phyloP scores from a whole-genome alignment of 2,329 filamentous ascomycete species.

The Tolypocladium nubicola region DNA sequence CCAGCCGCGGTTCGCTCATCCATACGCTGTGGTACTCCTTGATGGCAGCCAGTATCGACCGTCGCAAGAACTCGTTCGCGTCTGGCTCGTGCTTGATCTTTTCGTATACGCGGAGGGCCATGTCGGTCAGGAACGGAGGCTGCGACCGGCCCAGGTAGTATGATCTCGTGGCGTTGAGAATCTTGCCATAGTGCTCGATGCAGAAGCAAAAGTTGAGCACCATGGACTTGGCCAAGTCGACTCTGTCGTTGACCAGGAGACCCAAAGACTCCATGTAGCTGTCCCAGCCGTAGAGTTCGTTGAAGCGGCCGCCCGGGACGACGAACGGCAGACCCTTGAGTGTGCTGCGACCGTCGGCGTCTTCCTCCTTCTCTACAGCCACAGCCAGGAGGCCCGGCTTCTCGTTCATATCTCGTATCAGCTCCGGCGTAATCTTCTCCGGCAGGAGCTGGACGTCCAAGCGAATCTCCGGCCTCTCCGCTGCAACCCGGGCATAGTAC shows the following conservation, averaged over 20 bases:
- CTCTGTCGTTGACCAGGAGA: slow-evolving; percentile 72
- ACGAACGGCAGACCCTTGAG: slow-evolving; percentile 82
- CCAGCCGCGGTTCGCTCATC: slow-evolving; percentile 68
- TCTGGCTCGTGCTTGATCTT: slow-evolving; percentile 80
- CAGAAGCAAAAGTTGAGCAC: slow-evolving; percentile 96
- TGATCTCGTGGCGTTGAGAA: slow-evolving; percentile 89
- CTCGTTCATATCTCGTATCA: slow-evolving; percentile 72
- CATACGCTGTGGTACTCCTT: slow-evolving; percentile 93
- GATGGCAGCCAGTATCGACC: slow-evolving; percentile 79
- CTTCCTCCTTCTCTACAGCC: slow-evolving; percentile 67
- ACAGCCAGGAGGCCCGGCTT: slow-evolving; percentile 85
- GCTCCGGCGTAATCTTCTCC: slow-evolving; percentile 66
- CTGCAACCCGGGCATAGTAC: slow-evolving; percentile 77
- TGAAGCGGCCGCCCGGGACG: slow-evolving; percentile 95
- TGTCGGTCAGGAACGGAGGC: slow-evolving; percentile 93
- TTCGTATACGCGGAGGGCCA: slow-evolving; percentile 89
- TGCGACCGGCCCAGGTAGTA: slow-evolving; percentile 95
- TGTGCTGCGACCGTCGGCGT: slow-evolving; percentile 52
- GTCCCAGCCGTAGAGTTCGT: slow-evolving; percentile 97
- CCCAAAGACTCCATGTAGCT: slow-evolving; percentile 97
- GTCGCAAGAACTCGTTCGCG: slow-evolving; percentile 69
- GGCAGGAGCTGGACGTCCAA: slow-evolving; percentile 77
- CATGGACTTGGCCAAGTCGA: slow-evolving; percentile 87
- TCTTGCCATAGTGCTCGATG: slow-evolving; percentile 97
- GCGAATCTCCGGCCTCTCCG: slow-evolving; percentile 69